Evolutionary conservation across 768 basidiomycete genomes (phyloP).

Genomic region (Psilocybe azurescens): DNA sequence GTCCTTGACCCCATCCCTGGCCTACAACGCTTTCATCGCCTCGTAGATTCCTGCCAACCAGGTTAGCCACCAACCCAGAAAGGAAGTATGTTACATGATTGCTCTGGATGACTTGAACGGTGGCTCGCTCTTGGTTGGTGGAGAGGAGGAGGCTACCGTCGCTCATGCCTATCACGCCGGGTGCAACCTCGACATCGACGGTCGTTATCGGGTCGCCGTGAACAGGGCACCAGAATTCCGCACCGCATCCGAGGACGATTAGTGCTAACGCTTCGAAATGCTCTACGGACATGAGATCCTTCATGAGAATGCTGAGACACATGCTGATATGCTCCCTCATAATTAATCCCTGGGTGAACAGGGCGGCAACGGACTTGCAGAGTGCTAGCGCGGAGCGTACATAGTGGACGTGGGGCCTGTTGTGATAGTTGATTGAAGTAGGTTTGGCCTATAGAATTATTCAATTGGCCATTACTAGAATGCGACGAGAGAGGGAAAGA

Average conservation of each 20-base stretch:
- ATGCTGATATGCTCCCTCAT: constrained; percentile 21
- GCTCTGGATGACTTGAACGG: background rate
- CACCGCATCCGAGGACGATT: constrained; percentile 25
- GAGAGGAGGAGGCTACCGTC: constrained; percentile 1
- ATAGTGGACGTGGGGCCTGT: constrained; percentile 9
- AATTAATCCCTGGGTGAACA: constrained; percentile 22
- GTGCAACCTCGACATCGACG: background rate
- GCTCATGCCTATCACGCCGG: background rate
- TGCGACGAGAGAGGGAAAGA: background rate
- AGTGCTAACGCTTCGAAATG: constrained; percentile 24
- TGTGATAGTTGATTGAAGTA: constrained; percentile 12
- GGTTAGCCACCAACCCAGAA: constrained; percentile 14
- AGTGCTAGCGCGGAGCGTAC: constrained; percentile 25
- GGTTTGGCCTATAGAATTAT: constrained; percentile 9
- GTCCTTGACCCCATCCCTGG: constrained; percentile 16
- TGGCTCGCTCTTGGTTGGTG: background rate
- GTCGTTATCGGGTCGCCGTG: background rate
- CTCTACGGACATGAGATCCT: constrained; percentile 27
- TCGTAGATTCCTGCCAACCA: constrained; percentile 3
- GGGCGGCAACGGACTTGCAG: constrained; percentile 20
- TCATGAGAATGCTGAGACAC: constrained; percentile 24
- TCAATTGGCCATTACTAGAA: background rate
- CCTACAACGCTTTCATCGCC: constrained; percentile 17
- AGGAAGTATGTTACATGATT: constrained; percentile 18
- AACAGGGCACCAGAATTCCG: constrained; percentile 21